Conservation (phyloP, 257 asterid species). For the Lycium barbarum region DNA sequence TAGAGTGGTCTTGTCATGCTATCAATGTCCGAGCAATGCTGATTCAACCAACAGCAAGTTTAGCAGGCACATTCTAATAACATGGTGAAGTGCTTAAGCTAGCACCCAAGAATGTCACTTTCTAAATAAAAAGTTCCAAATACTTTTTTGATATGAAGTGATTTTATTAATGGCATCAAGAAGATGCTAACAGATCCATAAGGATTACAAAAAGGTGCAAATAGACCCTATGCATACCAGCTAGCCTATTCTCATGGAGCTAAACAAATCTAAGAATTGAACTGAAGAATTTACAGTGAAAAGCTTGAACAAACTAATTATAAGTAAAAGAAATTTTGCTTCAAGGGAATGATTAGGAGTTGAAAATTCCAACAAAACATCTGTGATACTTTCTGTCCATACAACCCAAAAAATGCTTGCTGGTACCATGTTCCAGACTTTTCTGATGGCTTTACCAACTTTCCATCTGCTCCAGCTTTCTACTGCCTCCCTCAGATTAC, state of each 20-base stretch:
- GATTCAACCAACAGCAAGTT: conserved; percentile 30
- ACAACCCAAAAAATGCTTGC: neutral
- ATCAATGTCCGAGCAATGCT: conserved; percentile 91
- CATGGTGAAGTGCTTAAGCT: conserved; percentile 29
- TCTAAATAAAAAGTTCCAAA: conserved; percentile 18
- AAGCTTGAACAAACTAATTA: neutral
- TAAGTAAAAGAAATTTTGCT: neutral
- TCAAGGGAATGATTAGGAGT: conserved; percentile 10
- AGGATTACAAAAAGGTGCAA: neutral
- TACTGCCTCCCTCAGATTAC: neutral
- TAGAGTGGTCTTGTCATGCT: conserved; percentile 82
- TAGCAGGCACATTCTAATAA: conserved; percentile 17
- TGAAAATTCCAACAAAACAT: neutral
- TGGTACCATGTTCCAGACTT: conserved; percentile 1
- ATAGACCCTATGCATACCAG: neutral
- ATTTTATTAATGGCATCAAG: neutral
- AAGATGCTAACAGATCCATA: neutral
- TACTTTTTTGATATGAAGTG: neutral
- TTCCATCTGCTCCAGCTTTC: neutral
- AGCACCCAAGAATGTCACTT: neutral
- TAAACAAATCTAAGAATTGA: neutral
- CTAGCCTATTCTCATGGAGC: neutral
- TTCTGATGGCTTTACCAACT: conserved; percentile 14
- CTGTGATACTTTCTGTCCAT: neutral
- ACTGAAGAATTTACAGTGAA: neutral